A percentile compares a stretch with the other conserved stretches of the same genome.
Evolutionary conservation across 345 rosid species (phyloP).

Genomic region (Ceriops tagal): DNA sequence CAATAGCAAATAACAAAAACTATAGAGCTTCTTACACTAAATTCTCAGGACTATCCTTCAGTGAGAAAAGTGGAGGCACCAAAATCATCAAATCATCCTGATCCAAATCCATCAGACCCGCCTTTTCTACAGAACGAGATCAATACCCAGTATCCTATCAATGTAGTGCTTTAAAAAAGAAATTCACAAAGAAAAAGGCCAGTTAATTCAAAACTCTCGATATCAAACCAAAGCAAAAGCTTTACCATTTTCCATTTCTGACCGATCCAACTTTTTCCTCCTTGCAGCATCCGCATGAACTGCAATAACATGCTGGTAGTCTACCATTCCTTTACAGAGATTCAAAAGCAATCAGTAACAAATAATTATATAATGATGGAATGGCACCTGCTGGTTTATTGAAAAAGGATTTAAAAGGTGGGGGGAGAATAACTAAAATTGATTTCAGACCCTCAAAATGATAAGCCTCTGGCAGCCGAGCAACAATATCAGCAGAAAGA

Average conservation of each 20-base stretch:
- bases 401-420: background rate
- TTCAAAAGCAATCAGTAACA: background rate
- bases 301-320: slow-evolving; percentile 88
- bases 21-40: slow-evolving; percentile 53
- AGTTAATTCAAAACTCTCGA: background rate
- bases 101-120: slow-evolving; percentile 59
- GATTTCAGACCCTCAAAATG: slow-evolving; percentile 54
- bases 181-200: background rate
- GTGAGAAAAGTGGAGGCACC: slow-evolving; percentile 75
- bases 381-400: background rate
- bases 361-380: background rate
- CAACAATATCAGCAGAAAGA: slow-evolving; percentile 67
- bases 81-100: slow-evolving; percentile 81
- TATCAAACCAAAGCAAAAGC: slow-evolving; percentile 1
- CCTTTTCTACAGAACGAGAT: slow-evolving; percentile 37
- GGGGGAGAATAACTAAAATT: background rate
- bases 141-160: background rate
- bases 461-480: slow-evolving; percentile 64
- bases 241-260: slow-evolving; percentile 57
- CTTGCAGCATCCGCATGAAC: slow-evolving; percentile 73
- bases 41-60: slow-evolving; percentile 71
- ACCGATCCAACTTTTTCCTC: slow-evolving; percentile 62
- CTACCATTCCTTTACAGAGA: slow-evolving; percentile 70
- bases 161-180: background rate
- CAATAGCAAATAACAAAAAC: slow-evolving; percentile 12